A percentile compares a stretch with the other conserved stretches of the same genome.
Conservation (phyloP, 345 rosid genomes). For the Cardamine occulta region DNA sequence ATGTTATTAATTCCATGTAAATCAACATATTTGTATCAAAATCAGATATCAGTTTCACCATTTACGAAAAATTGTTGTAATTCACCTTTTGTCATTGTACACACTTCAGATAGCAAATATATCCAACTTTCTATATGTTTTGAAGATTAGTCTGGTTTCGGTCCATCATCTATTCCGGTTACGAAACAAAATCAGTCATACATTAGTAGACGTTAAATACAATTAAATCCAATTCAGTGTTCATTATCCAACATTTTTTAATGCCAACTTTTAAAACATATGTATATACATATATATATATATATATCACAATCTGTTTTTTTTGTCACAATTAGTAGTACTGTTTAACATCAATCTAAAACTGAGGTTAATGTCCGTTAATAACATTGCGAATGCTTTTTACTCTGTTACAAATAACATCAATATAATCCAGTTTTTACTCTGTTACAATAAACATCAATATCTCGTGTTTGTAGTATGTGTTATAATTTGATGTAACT, state of each 20-base stretch:
- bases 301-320: background rate
- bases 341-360: background rate
- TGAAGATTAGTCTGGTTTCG: background rate
- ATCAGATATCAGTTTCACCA: background rate
- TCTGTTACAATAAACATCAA: background rate
- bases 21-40: background rate
- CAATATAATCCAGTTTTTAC: background rate
- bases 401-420: background rate
- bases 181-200: background rate
- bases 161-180: background rate
- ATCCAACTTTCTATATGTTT: background rate
- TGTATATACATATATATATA: background rate
- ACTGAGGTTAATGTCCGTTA: background rate
- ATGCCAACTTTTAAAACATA: background rate
- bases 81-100: background rate
- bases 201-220: background rate
- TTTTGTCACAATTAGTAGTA: background rate
- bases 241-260: background rate
- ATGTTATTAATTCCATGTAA: slow-evolving; percentile 7
- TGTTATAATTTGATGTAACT: no score
- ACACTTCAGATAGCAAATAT: background rate
- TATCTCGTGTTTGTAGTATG: background rate
- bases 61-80: background rate
- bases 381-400: background rate
- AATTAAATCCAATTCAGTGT: background rate